These are phyloP conservation scores for Scedosporium apiospermum DNA, from an alignment of 2,329 filamentous ascomycete species.

Conservation along the genomic window DNA sequence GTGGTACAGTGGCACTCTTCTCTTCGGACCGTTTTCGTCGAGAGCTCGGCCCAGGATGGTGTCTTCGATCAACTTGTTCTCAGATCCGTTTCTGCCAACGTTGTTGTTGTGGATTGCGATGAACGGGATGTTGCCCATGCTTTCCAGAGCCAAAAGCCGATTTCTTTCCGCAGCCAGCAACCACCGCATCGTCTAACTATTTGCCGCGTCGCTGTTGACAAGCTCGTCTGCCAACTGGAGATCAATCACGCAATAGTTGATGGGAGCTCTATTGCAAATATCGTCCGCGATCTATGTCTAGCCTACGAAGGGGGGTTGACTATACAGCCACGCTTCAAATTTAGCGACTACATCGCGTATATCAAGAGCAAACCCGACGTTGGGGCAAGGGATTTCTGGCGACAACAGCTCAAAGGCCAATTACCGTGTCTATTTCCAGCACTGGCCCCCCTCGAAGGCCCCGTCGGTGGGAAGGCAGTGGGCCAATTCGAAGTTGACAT, in stretches of 20 bases:
- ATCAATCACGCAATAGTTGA: conserved; percentile 25
- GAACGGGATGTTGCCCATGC: neutral
- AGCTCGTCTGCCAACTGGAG: conserved; percentile 18
- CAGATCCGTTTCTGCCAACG: neutral
- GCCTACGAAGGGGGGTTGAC: conserved; percentile 15
- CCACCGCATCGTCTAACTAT: conserved; percentile 12
- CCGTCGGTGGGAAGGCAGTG: neutral
- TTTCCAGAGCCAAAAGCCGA: neutral
- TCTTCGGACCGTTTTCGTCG: conserved; percentile 15
- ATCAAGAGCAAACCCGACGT: conserved; percentile 12
- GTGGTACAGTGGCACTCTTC: conserved; percentile 13
- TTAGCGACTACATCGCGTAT: conserved; percentile 13
- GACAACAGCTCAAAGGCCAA: conserved; percentile 13
- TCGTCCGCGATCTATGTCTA: conserved; percentile 18
- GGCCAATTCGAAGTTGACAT: neutral
- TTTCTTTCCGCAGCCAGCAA: too few relatives aligned
- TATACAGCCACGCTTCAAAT: conserved; percentile 2
- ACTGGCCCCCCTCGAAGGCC: conserved; percentile 3
- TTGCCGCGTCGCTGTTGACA: conserved; percentile 10
- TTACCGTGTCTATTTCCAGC: conserved; percentile 20
- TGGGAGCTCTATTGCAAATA: conserved; percentile 19
- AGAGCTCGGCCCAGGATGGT: conserved; percentile 7
- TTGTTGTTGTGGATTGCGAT: neutral
- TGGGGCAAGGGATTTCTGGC: conserved; percentile 18
- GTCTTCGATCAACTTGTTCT: conserved; percentile 14